Evolutionary conservation across 225 moss, liverwort and hornwort species (phyloP), one percentile per base, ranked within the genome.

Genomic region (Anthoceros angustus): DNA sequence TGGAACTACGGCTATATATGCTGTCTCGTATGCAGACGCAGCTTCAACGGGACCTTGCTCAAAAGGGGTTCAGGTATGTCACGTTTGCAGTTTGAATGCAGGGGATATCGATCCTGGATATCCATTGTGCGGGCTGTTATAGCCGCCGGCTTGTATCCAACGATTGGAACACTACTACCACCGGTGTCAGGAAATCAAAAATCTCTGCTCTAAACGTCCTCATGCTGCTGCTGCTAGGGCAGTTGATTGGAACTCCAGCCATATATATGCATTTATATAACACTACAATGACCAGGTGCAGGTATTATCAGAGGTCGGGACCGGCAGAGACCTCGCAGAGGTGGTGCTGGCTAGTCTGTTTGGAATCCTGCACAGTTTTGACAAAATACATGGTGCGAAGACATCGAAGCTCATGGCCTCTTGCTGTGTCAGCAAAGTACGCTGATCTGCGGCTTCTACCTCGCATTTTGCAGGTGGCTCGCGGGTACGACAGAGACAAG

Each of bases 11-110:
- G 39, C 62, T 42, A 91, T n/a, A n/a, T 42, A 91, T 87, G 82
- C 88, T 98, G 40, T 86, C 95, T 68, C 91, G 95, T 65, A 91
- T 98, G 91, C 80, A 88, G 65, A 75, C 79, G 67, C 91, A 88
- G 74, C 76, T 98, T 73, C 91, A 98, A 69, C 78, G 70, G 69
- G 95, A 98, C 70, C 95, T 98, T 75, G 85, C 76, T 43, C 91
- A 91, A 66, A 98, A 91, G 74, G 91, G 95, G 40, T 98, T 98
- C 42, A n/a, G n/a, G n/a, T n/a, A n/a, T n/a, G 82, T 98, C 88
- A 89, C 74, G 68, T 91, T 23, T 91, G 95, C 74, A 98, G 91
- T 71, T 71, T 91, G 45, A 98, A 98, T 69, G 78, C 95, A 39
- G 86, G 77, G 65, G n/a, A n/a, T n/a, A n/a, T n/a, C n/a, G 91